phyloP scores from a whole-genome alignment of 139 green algal genomes.

The Ettlia oleoabundans region DNA sequence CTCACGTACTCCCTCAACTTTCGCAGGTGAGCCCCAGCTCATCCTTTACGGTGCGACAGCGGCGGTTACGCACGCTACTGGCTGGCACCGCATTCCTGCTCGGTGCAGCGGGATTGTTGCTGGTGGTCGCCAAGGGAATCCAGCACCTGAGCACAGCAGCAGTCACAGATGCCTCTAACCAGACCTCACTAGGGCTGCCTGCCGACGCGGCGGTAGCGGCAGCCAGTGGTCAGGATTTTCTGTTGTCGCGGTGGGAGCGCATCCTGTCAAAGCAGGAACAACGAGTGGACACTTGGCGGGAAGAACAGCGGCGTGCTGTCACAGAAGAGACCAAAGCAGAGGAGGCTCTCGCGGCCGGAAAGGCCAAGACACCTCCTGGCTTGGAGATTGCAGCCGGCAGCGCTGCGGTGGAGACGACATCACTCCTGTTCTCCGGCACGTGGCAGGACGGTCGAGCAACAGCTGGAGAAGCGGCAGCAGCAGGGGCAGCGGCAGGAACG shows the following conservation, averaged over 20 bases:
- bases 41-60: too few relatives aligned
- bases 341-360: neutral
- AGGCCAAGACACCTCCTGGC: too few relatives aligned
- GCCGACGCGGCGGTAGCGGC: too few relatives aligned
- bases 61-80: neutral
- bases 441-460: too few relatives aligned
- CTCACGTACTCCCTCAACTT: too few relatives aligned
- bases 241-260: neutral
- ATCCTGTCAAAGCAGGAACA: neutral
- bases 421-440: neutral
- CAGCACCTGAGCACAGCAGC: too few relatives aligned
- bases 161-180: too few relatives aligned
- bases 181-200: too few relatives aligned
- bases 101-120: neutral
- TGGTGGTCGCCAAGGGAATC: neutral
- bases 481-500: too few relatives aligned
- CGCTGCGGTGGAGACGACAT: neutral
- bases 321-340: conserved; percentile 1
- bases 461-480: too few relatives aligned
- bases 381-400: neutral
- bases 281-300: neutral
- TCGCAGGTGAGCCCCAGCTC: too few relatives aligned
- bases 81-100: neutral
- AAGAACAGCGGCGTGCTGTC: neutral
- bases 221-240: too few relatives aligned